These are phyloP conservation scores for Neoboletus subvelutipes DNA, from an alignment of 768 basidiomycete genomes.

Conservation along the genomic window DNA sequence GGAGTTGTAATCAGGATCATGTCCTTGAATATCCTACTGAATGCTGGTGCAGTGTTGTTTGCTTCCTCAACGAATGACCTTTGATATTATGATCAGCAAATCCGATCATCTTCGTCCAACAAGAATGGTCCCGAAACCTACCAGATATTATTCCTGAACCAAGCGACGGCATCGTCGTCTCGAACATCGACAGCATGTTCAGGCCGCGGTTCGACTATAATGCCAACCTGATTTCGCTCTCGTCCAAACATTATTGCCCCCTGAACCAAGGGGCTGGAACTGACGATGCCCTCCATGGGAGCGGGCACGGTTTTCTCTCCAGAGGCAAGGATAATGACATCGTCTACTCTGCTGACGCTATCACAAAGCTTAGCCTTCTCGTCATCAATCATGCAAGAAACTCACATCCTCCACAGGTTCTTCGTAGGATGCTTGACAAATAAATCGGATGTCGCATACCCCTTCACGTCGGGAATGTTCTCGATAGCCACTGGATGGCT, in stretches of 20 bases:
- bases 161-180: constrained; percentile 5
- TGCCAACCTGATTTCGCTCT: constrained; percentile 30
- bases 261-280: constrained; percentile 20
- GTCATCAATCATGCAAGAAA: background rate
- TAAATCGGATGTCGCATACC: constrained; percentile 42
- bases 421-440: constrained; percentile 45
- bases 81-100: background rate
- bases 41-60: constrained; percentile 37
- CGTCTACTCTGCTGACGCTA: constrained; percentile 40
- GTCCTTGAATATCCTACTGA: constrained; percentile 46
- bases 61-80: constrained; percentile 42
- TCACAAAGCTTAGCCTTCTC: background rate
- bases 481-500: constrained; percentile 9
- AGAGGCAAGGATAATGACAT: constrained; percentile 32
- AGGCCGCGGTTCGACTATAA: constrained; percentile 30
- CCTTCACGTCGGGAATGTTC: constrained; percentile 37
- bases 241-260: constrained; percentile 34
- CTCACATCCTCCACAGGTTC: constrained; percentile 43
- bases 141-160: constrained; percentile 28
- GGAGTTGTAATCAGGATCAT: constrained; percentile 46
- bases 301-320: constrained; percentile 36
- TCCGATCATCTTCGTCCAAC: background rate
- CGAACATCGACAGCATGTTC: constrained; percentile 14
- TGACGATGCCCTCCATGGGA: constrained; percentile 31
- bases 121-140: background rate